These are phyloP conservation scores for Naematelia aurantialba DNA, from an alignment of 768 basidiomycete species.

Conservation along the genomic window DNA sequence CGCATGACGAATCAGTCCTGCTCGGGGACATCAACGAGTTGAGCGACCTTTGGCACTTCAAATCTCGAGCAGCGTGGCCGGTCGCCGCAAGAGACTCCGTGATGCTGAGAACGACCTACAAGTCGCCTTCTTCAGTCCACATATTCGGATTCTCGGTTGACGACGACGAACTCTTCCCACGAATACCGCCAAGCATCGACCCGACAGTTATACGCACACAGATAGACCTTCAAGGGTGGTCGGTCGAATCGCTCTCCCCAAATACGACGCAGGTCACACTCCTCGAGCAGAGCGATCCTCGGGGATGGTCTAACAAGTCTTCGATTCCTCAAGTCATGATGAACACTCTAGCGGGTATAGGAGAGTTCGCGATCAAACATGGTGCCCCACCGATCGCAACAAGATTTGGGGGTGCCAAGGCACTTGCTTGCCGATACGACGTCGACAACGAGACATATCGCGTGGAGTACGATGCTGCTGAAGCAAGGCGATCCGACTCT, in stretches of 20 bases:
- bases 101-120: conserved; percentile 91
- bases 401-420: conserved; percentile 69
- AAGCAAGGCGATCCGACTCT: conserved; percentile 50
- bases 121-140: conserved; percentile 89
- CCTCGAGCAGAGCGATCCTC: conserved; percentile 93
- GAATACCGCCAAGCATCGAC: conserved; percentile 59
- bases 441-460: conserved; percentile 77
- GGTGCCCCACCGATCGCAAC: conserved; percentile 93
- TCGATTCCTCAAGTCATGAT: conserved; percentile 95
- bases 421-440: conserved; percentile 73
- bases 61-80: conserved; percentile 88
- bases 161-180: conserved; percentile 77
- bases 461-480: conserved; percentile 65
- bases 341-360: conserved; percentile 77
- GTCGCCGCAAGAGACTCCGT: conserved; percentile 85
- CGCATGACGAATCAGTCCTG: conserved; percentile 76
- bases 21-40: conserved; percentile 75
- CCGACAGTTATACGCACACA: conserved; percentile 84
- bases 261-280: conserved; percentile 90
- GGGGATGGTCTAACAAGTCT: conserved; percentile 93
- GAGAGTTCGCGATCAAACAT: conserved; percentile 91
- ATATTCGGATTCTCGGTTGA: conserved; percentile 93
- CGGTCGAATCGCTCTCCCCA: conserved; percentile 90
- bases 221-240: conserved; percentile 98
- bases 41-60: conserved; percentile 89